A percentile compares a stretch with the other conserved stretches of the same genome.
Evolutionary conservation across 805 yeast species (phyloP).

Genomic region (Kodamaea hsintzibuensis): DNA sequence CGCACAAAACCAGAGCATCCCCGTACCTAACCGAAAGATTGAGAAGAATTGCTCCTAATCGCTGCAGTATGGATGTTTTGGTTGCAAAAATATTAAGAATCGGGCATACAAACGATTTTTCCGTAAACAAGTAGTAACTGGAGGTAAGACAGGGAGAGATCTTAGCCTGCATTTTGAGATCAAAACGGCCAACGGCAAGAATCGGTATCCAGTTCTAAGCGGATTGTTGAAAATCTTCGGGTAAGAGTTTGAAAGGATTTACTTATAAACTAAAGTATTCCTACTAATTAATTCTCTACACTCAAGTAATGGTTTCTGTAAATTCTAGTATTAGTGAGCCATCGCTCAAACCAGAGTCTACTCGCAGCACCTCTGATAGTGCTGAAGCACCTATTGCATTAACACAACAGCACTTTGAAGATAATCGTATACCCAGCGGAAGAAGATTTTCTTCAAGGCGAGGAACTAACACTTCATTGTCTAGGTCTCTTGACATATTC

Average conservation of each 20-base stretch:
- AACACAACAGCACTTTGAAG: slow-evolving; percentile 10
- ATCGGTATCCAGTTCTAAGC: neutral
- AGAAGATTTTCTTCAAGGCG: slow-evolving; percentile 13
- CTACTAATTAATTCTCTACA: too few species aligned
- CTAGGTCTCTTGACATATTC: slow-evolving; percentile 16
- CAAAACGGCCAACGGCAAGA: neutral
- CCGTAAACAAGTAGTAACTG: neutral
- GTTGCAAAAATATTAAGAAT: neutral
- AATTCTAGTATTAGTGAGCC: neutral
- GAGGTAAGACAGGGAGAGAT: neutral
- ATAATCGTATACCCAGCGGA: slow-evolving; percentile 8
- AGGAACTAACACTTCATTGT: slow-evolving; percentile 17
- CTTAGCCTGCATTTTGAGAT: neutral
- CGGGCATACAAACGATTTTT: neutral
- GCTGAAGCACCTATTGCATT: slow-evolving; percentile 14
- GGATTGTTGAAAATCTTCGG: neutral
- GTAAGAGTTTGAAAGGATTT: neutral
- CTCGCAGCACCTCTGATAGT: slow-evolving; percentile 6
- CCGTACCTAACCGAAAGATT: neutral
- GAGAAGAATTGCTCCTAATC: neutral
- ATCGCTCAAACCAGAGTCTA: slow-evolving; percentile 11
- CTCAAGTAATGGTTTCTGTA: slow-evolving; percentile 1
- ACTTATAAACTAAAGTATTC: neutral
- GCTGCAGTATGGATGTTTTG: neutral
- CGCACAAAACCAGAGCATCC: neutral